Percentiles rank a stretch among this genome's conserved stretches.
Evolutionary conservation across 2,329 filamentous ascomycete species (phyloP).

Genomic region (Colletotrichum liriopes): DNA sequence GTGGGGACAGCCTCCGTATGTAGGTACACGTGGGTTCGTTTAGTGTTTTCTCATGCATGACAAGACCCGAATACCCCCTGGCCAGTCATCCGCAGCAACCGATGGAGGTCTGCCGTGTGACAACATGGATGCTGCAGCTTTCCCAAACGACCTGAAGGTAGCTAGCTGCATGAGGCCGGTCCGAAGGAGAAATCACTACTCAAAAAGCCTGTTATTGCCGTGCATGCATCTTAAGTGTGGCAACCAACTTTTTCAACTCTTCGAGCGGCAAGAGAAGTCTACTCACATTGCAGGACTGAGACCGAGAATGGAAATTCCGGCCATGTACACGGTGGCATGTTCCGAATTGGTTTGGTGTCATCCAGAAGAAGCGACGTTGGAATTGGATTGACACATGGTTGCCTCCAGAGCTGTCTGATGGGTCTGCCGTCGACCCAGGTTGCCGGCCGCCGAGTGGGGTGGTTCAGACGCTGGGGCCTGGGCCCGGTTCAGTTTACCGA

Average conservation of each 20-base stretch:
- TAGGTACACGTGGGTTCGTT: neutral
- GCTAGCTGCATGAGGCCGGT: neutral
- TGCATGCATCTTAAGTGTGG: too few species aligned
- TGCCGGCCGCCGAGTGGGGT: conserved; percentile 18
- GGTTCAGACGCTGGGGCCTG: conserved; percentile 9
- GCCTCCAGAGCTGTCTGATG: neutral
- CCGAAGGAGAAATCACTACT: neutral
- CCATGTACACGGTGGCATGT: neutral
- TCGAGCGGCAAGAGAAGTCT: neutral
- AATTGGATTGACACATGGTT: conserved; percentile 20
- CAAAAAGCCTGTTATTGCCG: neutral
- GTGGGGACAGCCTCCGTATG: neutral
- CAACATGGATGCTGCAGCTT: conserved; percentile 10
- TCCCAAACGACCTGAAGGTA: neutral
- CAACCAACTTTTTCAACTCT: neutral
- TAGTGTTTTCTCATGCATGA: neutral
- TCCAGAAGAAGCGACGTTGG: conserved; percentile 7
- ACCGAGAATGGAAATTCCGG: neutral
- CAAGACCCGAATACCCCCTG: neutral
- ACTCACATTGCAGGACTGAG: neutral
- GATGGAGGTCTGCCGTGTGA: neutral
- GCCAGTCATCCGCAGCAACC: neutral
- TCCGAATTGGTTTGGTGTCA: neutral
- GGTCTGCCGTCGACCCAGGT: neutral
- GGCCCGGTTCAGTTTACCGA: conserved; percentile 13